Base-by-base conservation (phyloP, 768 basidiomycete species). In the Tylopilus balloui region DNA sequence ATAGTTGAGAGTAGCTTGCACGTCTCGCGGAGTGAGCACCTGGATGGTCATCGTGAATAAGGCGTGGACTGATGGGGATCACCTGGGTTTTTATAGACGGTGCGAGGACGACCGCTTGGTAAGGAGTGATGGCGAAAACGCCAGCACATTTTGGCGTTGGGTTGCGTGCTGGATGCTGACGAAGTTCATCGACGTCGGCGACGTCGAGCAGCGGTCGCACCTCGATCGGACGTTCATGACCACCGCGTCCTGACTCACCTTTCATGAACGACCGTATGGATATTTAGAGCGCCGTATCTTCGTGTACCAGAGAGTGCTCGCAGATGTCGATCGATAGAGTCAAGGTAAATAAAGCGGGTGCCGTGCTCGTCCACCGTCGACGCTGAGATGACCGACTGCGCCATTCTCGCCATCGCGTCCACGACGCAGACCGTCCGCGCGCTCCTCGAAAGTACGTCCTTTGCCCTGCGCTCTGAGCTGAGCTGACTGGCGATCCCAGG, bases 1-100 rank as follows among this genome's bases (percentile, higher is more conserved):
- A 45, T 74, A 74, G 57, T 74, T 71, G 55, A 74, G 63, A 19
- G 59, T 66, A 20, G 71, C 68, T 12, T 59, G 64, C 28, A 73
- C 68, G 56, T 72, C 68, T 28, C 61, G 69, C 21, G 69, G 59
- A 27, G 59, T 36, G n/a, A 64, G 62, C 2, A 61, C 57, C 29
- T 59, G 45, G 25, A 58, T 44, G 35, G 66, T 61, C 43, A 58
- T 60, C 17, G 38, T 34, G 31, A 17, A 27, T 21, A 11, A 8
- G 19, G n/a, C n/a, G 34, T 34, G 14, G 3, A 23, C 11, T 48
- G 23, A n/a, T 41, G 54, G 2, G 5, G 21, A 31, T 15, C 11
- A 8, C 39, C 41, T 29, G 27, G 4, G 7, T 19, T 59, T 46
- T 59, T 57, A 55, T 59, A 47, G 13, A 19, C n/a, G 17, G 9